Percentiles rank a stretch among this genome's conserved stretches.
These are phyloP conservation scores for Geotrichum siamense DNA, from an alignment of 1,139 yeast genomes.

Conservation along the genomic window DNA sequence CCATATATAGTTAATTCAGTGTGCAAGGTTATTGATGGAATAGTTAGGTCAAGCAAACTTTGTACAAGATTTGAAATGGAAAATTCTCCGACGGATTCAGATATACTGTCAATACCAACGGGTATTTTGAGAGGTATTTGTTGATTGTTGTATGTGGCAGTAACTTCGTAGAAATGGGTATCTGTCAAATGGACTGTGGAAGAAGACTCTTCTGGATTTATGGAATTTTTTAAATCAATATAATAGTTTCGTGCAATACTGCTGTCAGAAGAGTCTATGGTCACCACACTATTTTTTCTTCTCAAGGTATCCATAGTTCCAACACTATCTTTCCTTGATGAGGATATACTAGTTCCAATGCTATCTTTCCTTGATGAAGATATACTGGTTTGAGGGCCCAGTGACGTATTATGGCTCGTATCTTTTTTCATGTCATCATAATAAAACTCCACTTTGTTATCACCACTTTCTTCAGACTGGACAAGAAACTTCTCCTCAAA, in stretches of 20 bases:
- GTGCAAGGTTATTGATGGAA: constrained; percentile 26
- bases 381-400: constrained; percentile 1
- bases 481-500: constrained; percentile 32
- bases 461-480: constrained; percentile 21
- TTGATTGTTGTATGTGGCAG: constrained; percentile 28
- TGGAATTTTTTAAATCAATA: constrained; percentile 28
- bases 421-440: neutral
- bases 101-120: constrained; percentile 28
- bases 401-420: too few relatives aligned
- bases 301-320: constrained; percentile 8
- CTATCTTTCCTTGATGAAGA: too few relatives aligned
- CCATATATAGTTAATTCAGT: constrained; percentile 46
- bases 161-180: constrained; percentile 33
- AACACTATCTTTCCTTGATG: constrained; percentile 7
- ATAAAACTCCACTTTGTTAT: neutral
- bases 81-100: constrained; percentile 34
- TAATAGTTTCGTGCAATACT: constrained; percentile 22
- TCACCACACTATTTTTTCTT: constrained; percentile 10
- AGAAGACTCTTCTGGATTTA: constrained; percentile 21
- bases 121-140: constrained; percentile 26
- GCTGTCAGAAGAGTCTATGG: constrained; percentile 12
- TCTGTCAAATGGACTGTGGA: constrained; percentile 11
- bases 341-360: neutral
- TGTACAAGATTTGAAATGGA: constrained; percentile 26
- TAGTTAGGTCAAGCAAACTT: constrained; percentile 22